Evolutionary conservation across 805 yeast species (phyloP).

Genomic region (Cyberlindnera sargentensis): DNA sequence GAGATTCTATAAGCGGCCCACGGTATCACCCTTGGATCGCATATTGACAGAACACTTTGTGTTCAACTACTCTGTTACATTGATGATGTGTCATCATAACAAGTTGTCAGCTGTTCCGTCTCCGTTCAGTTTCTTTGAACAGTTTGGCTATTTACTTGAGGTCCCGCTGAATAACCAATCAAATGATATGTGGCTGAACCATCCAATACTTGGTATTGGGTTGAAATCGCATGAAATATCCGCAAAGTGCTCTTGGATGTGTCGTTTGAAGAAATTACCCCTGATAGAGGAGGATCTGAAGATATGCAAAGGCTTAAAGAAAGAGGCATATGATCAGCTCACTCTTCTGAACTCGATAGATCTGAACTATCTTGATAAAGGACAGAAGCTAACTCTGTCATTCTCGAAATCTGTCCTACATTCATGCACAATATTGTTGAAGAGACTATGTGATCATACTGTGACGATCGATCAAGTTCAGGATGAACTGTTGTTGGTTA

Average conservation of each 20-base stretch:
- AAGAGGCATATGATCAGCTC: slow-evolving; percentile 3
- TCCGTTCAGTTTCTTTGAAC: slow-evolving; percentile 21
- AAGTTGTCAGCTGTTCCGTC: slow-evolving; percentile 20
- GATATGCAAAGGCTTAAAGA: slow-evolving; percentile 5
- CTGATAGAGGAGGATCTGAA: slow-evolving; percentile 7
- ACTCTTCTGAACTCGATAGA: not conserved
- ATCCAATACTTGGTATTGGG: slow-evolving; percentile 20
- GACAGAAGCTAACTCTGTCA: slow-evolving; percentile 13
- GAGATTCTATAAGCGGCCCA: slow-evolving; percentile 8
- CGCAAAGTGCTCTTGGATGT: slow-evolving; percentile 19
- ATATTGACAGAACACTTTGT: slow-evolving; percentile 20
- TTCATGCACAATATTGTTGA: slow-evolving; percentile 14
- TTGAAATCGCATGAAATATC: slow-evolving; percentile 15
- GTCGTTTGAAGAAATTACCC: slow-evolving; percentile 14
- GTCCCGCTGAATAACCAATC: slow-evolving; percentile 6
- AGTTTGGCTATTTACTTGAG: slow-evolving; percentile 10
- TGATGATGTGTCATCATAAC: slow-evolving; percentile 21
- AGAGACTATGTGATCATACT: slow-evolving; percentile 10
- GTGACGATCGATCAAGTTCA: slow-evolving; percentile 10
- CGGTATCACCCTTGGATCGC: slow-evolving; percentile 15
- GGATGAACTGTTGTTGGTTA: slow-evolving; percentile 8
- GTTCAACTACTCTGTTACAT: slow-evolving; percentile 19
- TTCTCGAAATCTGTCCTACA: slow-evolving; percentile 12
- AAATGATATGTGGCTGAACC: slow-evolving; percentile 17
- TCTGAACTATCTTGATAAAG: not conserved